Percentiles rank a stretch among this genome's conserved stretches.
Evolutionary conservation across 345 rosid species (phyloP).

Genomic region (Xanthoceras sorbifolium): DNA sequence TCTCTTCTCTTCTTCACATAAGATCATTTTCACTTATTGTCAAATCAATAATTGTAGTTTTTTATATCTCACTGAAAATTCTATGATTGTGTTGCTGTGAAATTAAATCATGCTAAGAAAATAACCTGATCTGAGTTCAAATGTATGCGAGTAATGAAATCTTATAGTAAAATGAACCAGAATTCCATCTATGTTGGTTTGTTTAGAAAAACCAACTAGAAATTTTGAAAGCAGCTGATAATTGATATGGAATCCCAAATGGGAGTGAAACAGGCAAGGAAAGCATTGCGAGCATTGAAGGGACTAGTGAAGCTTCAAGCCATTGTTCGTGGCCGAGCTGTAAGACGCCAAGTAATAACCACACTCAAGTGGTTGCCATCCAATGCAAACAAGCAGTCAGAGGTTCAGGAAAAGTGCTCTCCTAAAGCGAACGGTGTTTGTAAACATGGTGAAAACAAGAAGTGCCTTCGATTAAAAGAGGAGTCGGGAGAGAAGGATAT

Average conservation of each 20-base stretch:
- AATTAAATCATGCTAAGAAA: neutral
- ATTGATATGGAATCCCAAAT: slow-evolving; percentile 10
- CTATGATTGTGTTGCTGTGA: neutral
- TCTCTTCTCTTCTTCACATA: neutral
- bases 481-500: slow-evolving; percentile 45
- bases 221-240: neutral
- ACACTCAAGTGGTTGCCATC: slow-evolving; percentile 34
- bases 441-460: slow-evolving; percentile 32
- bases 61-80: neutral
- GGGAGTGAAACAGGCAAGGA: slow-evolving; percentile 67
- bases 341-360: slow-evolving; percentile 45
- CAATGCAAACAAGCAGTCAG: slow-evolving; percentile 27
- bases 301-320: slow-evolving; percentile 93
- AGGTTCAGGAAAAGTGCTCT: slow-evolving; percentile 20
- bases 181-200: neutral
- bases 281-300: slow-evolving; percentile 81
- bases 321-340: slow-evolving; percentile 71
- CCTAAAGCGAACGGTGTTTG: slow-evolving; percentile 12
- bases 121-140: neutral
- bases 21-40: neutral
- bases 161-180: neutral
- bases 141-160: neutral
- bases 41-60: neutral
- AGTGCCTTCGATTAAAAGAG: slow-evolving; percentile 25
- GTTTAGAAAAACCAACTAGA: no score